Conservation (phyloP, 2,329 filamentous ascomycete species). For the Zarea fungicola region DNA sequence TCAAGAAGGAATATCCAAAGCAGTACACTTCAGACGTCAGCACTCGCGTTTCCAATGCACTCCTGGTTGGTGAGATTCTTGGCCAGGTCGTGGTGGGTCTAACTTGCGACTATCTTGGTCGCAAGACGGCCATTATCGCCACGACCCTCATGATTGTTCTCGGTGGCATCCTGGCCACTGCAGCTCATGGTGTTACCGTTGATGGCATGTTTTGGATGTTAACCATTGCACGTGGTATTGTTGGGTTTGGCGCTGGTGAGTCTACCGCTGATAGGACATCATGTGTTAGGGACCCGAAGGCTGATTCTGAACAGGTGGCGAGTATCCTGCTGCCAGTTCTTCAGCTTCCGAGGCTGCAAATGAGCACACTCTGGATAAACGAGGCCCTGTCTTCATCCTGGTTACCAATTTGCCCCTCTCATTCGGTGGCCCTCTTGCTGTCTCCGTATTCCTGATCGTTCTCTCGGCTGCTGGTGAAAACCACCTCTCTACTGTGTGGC, state of each 20-base stretch:
- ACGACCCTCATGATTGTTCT: conserved; percentile 43
- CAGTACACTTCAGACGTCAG: conserved; percentile 32
- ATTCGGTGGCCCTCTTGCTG: conserved; percentile 31
- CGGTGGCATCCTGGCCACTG: conserved; percentile 41
- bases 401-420: conserved; percentile 36
- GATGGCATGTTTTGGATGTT: conserved; percentile 50
- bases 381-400: conserved; percentile 39
- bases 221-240: conserved; percentile 42
- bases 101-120: conserved; percentile 44
- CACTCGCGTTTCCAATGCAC: conserved; percentile 36
- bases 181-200: conserved; percentile 38
- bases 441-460: conserved; percentile 42
- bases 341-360: conserved; percentile 44
- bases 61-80: conserved; percentile 38
- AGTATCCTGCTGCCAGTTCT: conserved; percentile 43
- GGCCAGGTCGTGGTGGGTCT: conserved; percentile 36
- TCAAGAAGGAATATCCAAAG: conserved; percentile 27
- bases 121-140: conserved; percentile 41
- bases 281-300: neutral
- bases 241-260: conserved; percentile 38
- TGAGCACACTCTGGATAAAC: conserved; percentile 33
- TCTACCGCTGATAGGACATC: neutral
- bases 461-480: conserved; percentile 30
- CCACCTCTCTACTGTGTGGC: conserved; percentile 39
- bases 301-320: conserved; percentile 22